Percentiles rank a stretch among this genome's conserved stretches.
These are phyloP conservation scores for Trichoderma gracile DNA, from an alignment of 2,329 filamentous ascomycete species.

Conservation along the genomic window DNA sequence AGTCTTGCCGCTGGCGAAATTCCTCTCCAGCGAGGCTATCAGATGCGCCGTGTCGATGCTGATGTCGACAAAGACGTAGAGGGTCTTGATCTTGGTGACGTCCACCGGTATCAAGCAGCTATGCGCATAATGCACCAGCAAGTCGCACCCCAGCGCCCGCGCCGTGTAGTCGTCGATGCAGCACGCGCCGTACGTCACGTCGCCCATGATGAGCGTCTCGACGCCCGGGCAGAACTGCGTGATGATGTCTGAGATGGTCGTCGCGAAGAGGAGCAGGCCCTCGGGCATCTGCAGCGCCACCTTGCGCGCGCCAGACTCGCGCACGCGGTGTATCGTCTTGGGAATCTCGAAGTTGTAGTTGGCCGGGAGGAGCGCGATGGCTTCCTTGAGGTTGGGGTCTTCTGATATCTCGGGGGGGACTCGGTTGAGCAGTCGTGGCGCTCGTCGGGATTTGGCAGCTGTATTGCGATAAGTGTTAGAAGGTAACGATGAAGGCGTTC, in stretches of 20 bases:
- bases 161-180: constrained; percentile 99
- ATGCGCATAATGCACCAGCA: constrained; percentile 95
- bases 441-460: constrained; percentile 72
- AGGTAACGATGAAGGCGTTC: neutral
- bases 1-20: constrained; percentile 81
- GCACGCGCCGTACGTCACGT: constrained; percentile 97
- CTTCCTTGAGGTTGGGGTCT: constrained; percentile 81
- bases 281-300: constrained; percentile 98
- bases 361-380: constrained; percentile 81
- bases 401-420: constrained; percentile 85
- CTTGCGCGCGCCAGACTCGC: constrained; percentile 73
- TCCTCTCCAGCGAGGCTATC: constrained; percentile 81
- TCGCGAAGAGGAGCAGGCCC: constrained; percentile 90
- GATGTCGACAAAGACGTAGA: constrained; percentile 98
- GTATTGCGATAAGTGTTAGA: neutral
- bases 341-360: constrained; percentile 99
- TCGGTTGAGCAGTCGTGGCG: constrained; percentile 82
- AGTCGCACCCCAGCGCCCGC: constrained; percentile 86
- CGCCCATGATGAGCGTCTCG: constrained; percentile 97
- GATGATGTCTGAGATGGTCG: constrained; percentile 95
- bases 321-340: constrained; percentile 95
- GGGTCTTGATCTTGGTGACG: constrained; percentile 92
- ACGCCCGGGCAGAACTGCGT: constrained; percentile 89
- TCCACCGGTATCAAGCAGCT: constrained; percentile 95
- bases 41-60: constrained; percentile 90